Evolutionary conservation across 805 yeast genomes (phyloP), one percentile per base, ranked within the genome.

Genomic region (Cyberlindnera xishuangbannaensis): DNA sequence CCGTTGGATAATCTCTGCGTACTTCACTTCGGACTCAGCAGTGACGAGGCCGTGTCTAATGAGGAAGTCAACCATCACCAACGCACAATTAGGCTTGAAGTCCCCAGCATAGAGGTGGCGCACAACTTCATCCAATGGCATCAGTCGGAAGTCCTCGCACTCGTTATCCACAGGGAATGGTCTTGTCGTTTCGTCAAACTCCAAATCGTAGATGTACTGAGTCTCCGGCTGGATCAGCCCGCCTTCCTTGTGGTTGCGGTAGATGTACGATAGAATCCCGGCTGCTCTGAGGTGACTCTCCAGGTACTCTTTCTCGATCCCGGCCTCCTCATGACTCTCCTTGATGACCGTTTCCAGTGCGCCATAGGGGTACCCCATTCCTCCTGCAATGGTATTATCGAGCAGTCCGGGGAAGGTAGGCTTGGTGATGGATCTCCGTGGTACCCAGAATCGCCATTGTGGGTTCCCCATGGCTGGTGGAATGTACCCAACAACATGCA

Each of bases 331-430:
- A 39, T 65, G 67, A 48, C 95, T 76, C 55, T 92, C 98, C 53
- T 92, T 92, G 14, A 83, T 45, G 4, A 79, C 75, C 0, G 97
- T 90, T 28, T 85, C 95, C 50, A 65, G 60, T 3, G 77, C 62
- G 0, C 87, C 85, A 44, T 73, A 65, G 0, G 95, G 95, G 54
- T 79, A 68, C 0, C 95, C 96, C 4, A 92, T 50, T 0, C 98
- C 98, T 2, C 98, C 98, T 0, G 95, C 98, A 6, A 92, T 83
- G 1, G 95, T 86, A 55, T 88, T 90, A 55, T 92, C 98, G 24
- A 88, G 68, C 83, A 76, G 81, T 0, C 83, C 82, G 0, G 98
- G 97, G 61, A 75, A 90, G 0, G 98, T 92, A 13, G 80, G 80
- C 55, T 92, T 92, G 2, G 76, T 68, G 5, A 64, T 55, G 0